Evolutionary conservation across 2,329 filamentous ascomycete species (phyloP), one percentile per base, ranked within the genome.

Genomic region (Colletotrichum phormii): DNA sequence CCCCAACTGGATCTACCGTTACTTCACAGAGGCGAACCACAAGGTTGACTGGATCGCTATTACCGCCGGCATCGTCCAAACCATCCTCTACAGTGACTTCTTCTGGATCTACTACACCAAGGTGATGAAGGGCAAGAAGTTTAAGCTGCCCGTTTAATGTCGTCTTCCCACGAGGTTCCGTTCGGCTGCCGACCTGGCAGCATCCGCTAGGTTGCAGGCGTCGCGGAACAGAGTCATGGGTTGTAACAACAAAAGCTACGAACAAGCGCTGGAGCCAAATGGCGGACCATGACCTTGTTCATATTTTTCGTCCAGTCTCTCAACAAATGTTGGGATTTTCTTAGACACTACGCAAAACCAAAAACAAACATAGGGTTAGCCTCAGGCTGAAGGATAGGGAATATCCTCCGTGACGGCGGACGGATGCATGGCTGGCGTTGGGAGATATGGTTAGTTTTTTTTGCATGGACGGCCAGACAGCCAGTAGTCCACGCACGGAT

Each of bases 21-120:
- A 96, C 84, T 89, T 94, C 77, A 89, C 89, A 64, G 95, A 98
- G 82, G 81, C 84, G 58, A 86, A 90, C 63, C 92, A 95, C 82
- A 93, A 89, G 82, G 82, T 93, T 77, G 95, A 98, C 81, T 94
- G 92, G 75, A 97, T 98, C 77, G 93, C 95, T 24, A 93, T 98
- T 64, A 81, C 97, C 75, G 97, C 97, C 4, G 97, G 97, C 13
- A 89, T 98, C 68, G 86, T 98, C 75, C 97, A 99, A 88, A 99
- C 97, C 0, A 85, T 99, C 61, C 88, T 99, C 71, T 99, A 99
- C 87, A 97, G 95, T 75, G 97, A 99, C 86, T 99, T 99, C 87
- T 99, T 99, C 90, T 99, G 95, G 89, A 96, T 99, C 80, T 99
- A 99, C 87, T 99, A 98, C 86, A 98, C 93, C 73, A 98, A 98